phyloP scores from a whole-genome alignment of 2,329 filamentous ascomycete genomes.

The Microcera coccophila region DNA sequence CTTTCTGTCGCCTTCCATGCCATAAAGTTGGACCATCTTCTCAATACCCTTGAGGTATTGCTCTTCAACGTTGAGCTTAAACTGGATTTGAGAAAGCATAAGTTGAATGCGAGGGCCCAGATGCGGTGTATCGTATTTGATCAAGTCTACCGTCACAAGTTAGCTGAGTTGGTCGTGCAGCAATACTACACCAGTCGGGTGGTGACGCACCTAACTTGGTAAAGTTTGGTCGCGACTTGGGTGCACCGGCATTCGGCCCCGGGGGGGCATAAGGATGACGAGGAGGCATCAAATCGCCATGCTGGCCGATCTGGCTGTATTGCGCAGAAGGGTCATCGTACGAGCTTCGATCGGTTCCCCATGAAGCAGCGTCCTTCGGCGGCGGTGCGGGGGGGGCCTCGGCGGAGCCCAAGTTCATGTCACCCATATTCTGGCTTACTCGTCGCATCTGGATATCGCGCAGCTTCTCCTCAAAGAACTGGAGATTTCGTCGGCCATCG shows the following conservation, averaged over 20 bases:
- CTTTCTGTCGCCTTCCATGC: slow-evolving; percentile 95
- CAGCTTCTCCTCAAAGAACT: slow-evolving; percentile 92
- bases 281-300: slow-evolving; percentile 73
- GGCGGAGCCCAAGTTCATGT: slow-evolving; percentile 58
- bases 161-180: slow-evolving; percentile 1
- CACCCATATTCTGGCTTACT: slow-evolving; percentile 63
- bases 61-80: slow-evolving; percentile 97
- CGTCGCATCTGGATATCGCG: slow-evolving; percentile 81
- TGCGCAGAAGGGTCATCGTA: slow-evolving; percentile 53
- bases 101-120: slow-evolving; percentile 96
- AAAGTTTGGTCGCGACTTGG: slow-evolving; percentile 81
- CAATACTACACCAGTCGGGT: slow-evolving; percentile 8
- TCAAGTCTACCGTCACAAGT: slow-evolving; percentile 63
- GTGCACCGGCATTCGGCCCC: slow-evolving; percentile 61
- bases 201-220: slow-evolving; percentile 79
- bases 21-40: slow-evolving; percentile 97
- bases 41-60: slow-evolving; percentile 98
- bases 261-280: slow-evolving; percentile 70
- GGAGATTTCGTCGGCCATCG: slow-evolving; percentile 86
- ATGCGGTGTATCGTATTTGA: slow-evolving; percentile 96
- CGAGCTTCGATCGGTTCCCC: slow-evolving; percentile 51
- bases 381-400: slow-evolving; percentile 60
- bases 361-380: slow-evolving; percentile 62
- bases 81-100: slow-evolving; percentile 97
- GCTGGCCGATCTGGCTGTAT: slow-evolving; percentile 58